Base-by-base conservation (phyloP, 2,329 filamentous ascomycete genomes). In the Colletotrichum musae region DNA sequence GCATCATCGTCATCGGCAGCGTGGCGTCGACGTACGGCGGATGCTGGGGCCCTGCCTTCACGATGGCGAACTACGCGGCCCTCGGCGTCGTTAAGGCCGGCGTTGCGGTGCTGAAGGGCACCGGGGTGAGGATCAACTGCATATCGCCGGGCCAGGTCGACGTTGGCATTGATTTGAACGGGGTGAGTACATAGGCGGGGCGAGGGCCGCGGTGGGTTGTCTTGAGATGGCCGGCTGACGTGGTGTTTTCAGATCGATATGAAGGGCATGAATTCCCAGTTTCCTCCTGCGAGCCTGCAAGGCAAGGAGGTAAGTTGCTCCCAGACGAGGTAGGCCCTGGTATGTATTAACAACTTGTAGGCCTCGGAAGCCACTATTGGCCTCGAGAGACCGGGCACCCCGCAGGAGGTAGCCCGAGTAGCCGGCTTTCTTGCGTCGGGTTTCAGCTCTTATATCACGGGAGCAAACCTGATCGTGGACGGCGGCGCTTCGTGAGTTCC, bases 361-460 rank as follows among this genome's bases (percentile, higher is more conserved):
- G 75, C 77, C 12, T 85, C 87, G 77, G 81, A 84, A 73, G 80
- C 81, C 69, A 82, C 80, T 13, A 87, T 90, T 71, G 89, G 88
- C 6, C 75, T 91, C 18, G 89, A 90, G 77, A 82, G 88, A 67
- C 82, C 87, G 9, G 89, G 88, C 0, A 75, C 83, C 18, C 87
- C 88, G 0, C 84, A 85, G 58, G 89, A 91, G 74, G 87, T 91
- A 10, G 89, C 84, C 1, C 79, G 87, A 43, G 88, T 90, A 3
- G 88, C 86, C 0, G 89, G 89, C 0, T 91, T 91, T 74, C 79
- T 91, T 71, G 88, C 89, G 3, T 88, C 85, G 76, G 88, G 88
- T 0, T 91, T 91, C 76, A 88, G 86, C 70, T 87, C 84, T 64
- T 91, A 91, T 77, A 83, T 91, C 51, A 91, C 87, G 0, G 89